phyloP scores from a whole-genome alignment of 2,329 filamentous ascomycete genomes.

The Kalmusia sp. region DNA sequence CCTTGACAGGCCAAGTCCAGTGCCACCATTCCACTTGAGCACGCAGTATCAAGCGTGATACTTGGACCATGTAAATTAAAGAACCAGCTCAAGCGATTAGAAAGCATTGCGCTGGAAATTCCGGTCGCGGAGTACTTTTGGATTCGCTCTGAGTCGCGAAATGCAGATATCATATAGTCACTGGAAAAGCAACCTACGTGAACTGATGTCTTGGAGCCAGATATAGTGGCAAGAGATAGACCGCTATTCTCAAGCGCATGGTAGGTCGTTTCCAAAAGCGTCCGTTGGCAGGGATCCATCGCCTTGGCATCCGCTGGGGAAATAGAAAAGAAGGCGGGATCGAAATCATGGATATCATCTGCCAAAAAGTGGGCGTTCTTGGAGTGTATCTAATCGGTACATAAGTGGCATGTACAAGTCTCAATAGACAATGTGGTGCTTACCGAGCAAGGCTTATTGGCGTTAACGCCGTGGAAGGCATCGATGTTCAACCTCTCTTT shows the following conservation, averaged over 20 bases:
- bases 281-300: conserved; percentile 36
- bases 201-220: conserved; percentile 26
- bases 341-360: conserved; percentile 25
- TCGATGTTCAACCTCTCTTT: not conserved
- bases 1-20: conserved; percentile 19
- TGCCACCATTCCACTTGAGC: conserved; percentile 20
- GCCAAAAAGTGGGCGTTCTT: conserved; percentile 27
- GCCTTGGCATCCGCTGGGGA: conserved; percentile 22
- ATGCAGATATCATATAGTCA: no score
- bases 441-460: not conserved
- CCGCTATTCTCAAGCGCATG: conserved; percentile 36
- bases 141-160: no score
- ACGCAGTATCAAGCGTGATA: conserved; percentile 24
- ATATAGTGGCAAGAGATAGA: conserved; percentile 20
- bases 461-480: not conserved
- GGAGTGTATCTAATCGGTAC: conserved; percentile 3
- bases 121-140: no score
- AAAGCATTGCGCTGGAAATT: conserved; percentile 14
- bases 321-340: conserved; percentile 32
- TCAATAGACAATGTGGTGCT: not conserved
- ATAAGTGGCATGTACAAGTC: not conserved
- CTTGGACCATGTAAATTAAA: conserved; percentile 24
- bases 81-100: conserved; percentile 23
- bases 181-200: conserved; percentile 21
- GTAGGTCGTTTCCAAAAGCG: conserved; percentile 34